These are phyloP conservation scores for Chytriomyces sp. DNA, from an alignment of 192 early-diverging fungal genomes.

Conservation along the genomic window DNA sequence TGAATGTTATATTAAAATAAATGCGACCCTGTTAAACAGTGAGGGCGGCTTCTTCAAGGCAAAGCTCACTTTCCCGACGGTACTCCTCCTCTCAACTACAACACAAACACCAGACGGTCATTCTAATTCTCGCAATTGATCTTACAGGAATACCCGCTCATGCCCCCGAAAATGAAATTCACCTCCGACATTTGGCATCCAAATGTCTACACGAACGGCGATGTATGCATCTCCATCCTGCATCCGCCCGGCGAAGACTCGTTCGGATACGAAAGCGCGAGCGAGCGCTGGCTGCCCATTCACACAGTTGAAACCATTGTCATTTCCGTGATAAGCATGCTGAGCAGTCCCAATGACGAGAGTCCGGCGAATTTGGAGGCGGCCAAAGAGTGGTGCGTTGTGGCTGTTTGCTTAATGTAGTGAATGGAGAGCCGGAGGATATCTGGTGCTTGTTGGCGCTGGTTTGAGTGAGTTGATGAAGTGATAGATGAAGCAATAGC, in stretches of 20 bases:
- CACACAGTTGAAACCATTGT: constrained; percentile 95
- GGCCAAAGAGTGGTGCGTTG: constrained; percentile 58
- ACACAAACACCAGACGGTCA: neutral
- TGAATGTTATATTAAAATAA: neutral
- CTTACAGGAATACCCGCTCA: constrained; percentile 69
- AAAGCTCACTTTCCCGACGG: constrained; percentile 26
- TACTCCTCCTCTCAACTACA: neutral
- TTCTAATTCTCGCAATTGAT: constrained; percentile 35
- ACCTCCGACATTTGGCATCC: constrained; percentile 87
- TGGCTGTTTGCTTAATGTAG: neutral
- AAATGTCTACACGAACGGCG: constrained; percentile 85
- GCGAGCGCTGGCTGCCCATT: constrained; percentile 93
- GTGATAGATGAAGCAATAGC: too few relatives aligned
- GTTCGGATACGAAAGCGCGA: constrained; percentile 86
- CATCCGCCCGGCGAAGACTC: constrained; percentile 83
- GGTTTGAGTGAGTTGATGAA: too few relatives aligned
- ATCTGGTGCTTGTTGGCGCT: constrained; percentile 68
- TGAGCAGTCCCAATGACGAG: constrained; percentile 90
- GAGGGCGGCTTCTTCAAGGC: constrained; percentile 97
- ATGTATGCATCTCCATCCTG: constrained; percentile 96
- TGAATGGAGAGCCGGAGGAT: constrained; percentile 70
- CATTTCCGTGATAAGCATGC: constrained; percentile 88
- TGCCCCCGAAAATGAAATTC: constrained; percentile 90
- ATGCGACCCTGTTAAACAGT: constrained; percentile 56
- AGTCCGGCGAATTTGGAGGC: constrained; percentile 95